A percentile compares a stretch with the other conserved stretches of the same genome.
These are phyloP conservation scores for Sarcodon sp. DNA, from an alignment of 768 basidiomycete species.

Conservation along the genomic window DNA sequence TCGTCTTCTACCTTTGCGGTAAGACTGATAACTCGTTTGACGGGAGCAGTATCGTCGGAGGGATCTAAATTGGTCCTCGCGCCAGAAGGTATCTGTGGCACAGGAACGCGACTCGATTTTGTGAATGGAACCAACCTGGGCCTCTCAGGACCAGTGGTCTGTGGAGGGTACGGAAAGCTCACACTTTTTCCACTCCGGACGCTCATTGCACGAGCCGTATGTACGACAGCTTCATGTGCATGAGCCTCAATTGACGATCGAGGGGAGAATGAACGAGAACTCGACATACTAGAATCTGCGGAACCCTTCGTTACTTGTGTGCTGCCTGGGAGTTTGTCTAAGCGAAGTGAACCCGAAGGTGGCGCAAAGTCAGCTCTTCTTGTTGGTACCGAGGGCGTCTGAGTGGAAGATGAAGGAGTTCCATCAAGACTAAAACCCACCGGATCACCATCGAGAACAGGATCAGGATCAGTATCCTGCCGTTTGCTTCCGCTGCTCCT, in stretches of 20 bases:
- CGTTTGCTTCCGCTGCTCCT: constrained; percentile 3
- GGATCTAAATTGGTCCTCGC: constrained; percentile 2
- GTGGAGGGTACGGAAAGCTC: constrained; percentile 22
- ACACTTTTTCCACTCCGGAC: constrained; percentile 32
- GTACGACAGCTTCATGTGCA: constrained; percentile 31
- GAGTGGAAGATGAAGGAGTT: constrained; percentile 57
- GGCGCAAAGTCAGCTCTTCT: constrained; percentile 58
- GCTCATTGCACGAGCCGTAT: constrained; percentile 40
- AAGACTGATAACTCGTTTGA: constrained; percentile 44
- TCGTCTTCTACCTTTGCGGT: constrained; percentile 44
- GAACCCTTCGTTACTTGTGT: constrained; percentile 11
- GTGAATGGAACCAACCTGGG: constrained; percentile 66
- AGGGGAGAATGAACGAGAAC: constrained; percentile 18
- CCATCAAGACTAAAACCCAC: constrained; percentile 31
- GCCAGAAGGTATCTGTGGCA: constrained; percentile 31
- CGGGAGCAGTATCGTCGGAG: constrained; percentile 14
- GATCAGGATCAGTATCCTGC: constrained; percentile 2
- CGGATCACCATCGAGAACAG: constrained; percentile 27
- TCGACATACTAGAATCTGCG: constrained; percentile 12
- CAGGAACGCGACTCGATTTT: constrained; percentile 50
- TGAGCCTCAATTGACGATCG: constrained; percentile 20
- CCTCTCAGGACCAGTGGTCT: constrained; percentile 18
- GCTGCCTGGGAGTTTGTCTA: constrained; percentile 5
- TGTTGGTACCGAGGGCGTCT: constrained; percentile 50
- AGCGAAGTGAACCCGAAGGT: constrained; percentile 18